Conservation (phyloP, 768 basidiomycete species). For the Dacryopinax primogenitus region DNA sequence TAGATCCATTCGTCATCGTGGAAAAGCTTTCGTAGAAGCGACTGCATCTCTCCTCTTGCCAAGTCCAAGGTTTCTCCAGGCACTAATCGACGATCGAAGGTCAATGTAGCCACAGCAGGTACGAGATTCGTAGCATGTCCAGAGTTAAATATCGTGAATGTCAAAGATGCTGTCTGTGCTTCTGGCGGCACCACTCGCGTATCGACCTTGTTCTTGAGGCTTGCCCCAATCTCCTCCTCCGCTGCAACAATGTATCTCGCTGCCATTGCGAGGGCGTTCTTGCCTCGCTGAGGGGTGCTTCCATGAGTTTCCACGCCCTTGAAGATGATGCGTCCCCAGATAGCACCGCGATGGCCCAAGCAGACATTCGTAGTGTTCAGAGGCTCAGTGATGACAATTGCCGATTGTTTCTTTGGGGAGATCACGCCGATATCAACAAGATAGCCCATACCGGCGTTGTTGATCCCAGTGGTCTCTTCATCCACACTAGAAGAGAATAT, state of each 20-base stretch:
- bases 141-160: slow-evolving; percentile 11
- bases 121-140: slow-evolving; percentile 13
- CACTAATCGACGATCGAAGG: slow-evolving; percentile 14
- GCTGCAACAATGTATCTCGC: slow-evolving; percentile 13
- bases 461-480: slow-evolving; percentile 13
- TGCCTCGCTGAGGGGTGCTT: slow-evolving; percentile 13
- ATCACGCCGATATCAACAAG: slow-evolving; percentile 12
- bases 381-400: slow-evolving; percentile 14
- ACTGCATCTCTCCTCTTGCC: slow-evolving; percentile 7
- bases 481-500: neutral
- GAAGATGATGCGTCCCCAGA: slow-evolving; percentile 14
- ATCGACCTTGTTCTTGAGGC: neutral
- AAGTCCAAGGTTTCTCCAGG: slow-evolving; percentile 12
- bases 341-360: slow-evolving; percentile 10
- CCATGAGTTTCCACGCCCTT: slow-evolving; percentile 12
- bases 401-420: slow-evolving; percentile 9
- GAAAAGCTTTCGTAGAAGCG: slow-evolving; percentile 3
- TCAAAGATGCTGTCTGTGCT: slow-evolving; percentile 3
- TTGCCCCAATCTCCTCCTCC: neutral
- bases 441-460: slow-evolving; percentile 14
- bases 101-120: slow-evolving; percentile 11
- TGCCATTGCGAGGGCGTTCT: slow-evolving; percentile 13
- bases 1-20: neutral
- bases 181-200: slow-evolving; percentile 12
- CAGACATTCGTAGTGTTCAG: slow-evolving; percentile 12